phyloP scores from a whole-genome alignment of 1,284 basidiomycete genomes.

The Chalciporus sp. region DNA sequence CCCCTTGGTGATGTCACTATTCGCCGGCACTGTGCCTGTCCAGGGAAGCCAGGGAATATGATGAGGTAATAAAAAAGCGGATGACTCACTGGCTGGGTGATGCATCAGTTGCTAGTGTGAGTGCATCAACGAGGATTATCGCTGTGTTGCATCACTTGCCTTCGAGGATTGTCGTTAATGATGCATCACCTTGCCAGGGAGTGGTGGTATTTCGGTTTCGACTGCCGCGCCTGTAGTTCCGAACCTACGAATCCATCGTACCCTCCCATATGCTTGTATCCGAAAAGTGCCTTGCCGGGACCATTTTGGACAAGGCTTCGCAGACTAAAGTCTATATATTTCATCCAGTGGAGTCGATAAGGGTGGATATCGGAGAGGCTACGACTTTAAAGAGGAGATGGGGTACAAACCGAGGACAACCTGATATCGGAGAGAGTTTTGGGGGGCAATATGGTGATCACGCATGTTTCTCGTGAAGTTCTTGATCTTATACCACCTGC shows the following conservation, averaged over 20 bases:
- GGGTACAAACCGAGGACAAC: constrained; percentile 56
- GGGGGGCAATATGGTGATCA: constrained; percentile 15
- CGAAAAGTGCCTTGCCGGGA: constrained; percentile 22
- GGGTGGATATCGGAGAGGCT: constrained; percentile 50
- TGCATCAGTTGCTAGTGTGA: too few species aligned
- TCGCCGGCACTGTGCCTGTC: too few species aligned
- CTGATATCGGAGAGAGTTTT: constrained; percentile 48
- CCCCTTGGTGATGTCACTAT: too few species aligned
- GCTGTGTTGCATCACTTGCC: too few species aligned
- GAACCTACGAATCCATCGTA: background rate
- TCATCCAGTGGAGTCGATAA: constrained; percentile 35
- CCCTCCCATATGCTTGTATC: constrained; percentile 8
- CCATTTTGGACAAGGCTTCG: constrained; percentile 26
- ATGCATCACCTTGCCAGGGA: too few species aligned
- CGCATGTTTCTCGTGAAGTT: too few species aligned
- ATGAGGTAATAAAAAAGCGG: too few species aligned
- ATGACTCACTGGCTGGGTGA: too few species aligned
- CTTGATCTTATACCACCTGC: background rate
- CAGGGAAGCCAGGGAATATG: too few species aligned
- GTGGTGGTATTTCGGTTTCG: constrained; percentile 3
- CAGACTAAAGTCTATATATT: constrained; percentile 22
- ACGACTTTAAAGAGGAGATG: constrained; percentile 51
- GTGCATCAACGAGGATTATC: too few species aligned
- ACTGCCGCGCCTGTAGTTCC: constrained; percentile 18
- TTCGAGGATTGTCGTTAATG: too few species aligned